Base-by-base conservation (phyloP, 78 protist species). In the Anaeramoeba ignava region DNA sequence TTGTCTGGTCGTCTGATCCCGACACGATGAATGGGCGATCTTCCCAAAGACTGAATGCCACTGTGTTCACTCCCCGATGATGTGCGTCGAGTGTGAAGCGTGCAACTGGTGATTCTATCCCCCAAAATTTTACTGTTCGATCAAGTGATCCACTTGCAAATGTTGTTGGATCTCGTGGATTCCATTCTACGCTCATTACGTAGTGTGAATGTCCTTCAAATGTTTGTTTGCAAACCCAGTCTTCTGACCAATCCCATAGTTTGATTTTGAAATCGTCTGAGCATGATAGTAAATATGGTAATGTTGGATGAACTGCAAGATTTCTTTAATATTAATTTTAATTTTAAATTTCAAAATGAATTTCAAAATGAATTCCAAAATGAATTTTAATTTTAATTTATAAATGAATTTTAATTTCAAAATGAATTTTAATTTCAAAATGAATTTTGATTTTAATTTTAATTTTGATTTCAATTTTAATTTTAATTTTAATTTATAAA, bases 91-190 rank as follows among this genome's bases (percentile, higher is more conserved):
- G 89, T 0, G 98, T 95, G 84, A 95, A 96, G 86, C 94, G 90
- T 36, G 99, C 95, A 38, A 33, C 38, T 38, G 92, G 0, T 2
- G 95, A 78, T 39, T 73, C 78, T 3, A 95, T 3, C n/a, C 88
- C 68, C 99, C 99, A 98, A 2, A 94, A 91, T 73, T 96, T 96
- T 79, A 97, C 83, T 0, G 96, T 89, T 33, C 91, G 89, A 83
- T 98, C 99, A 27, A 98, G 90, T 34, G 99, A 96, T n/a, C 97
- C 98, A 1, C 93, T 40, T 38, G 99, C 98, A 78, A 98, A 98
- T 2, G 94, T 89, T 88, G 91, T 95, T 39, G 96, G 88, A 84
- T 98, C 99, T 84, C 94, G 92, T 31, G 99, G 99, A 87, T 96
- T 97, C 2, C 80, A 42, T 23, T 1, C 3, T 3, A 42, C 39